phyloP scores from a whole-genome alignment of 192 early-diverging fungal genomes.

The Backusella mclennaniae region DNA sequence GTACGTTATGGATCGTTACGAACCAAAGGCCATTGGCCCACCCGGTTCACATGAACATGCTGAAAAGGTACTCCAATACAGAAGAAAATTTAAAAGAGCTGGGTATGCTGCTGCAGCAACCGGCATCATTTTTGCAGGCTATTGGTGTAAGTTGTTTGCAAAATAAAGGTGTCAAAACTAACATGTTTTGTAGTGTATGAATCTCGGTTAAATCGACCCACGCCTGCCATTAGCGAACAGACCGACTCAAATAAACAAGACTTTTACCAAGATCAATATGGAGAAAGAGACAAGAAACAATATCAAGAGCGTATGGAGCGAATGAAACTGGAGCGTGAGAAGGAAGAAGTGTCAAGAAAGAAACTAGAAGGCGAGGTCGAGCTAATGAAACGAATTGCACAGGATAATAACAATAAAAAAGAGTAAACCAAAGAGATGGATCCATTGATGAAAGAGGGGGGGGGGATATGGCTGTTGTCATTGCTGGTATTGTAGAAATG shows the following conservation, averaged over 20 bases:
- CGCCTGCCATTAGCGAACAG: slow-evolving; percentile 11
- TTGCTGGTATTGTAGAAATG: too few relatives aligned
- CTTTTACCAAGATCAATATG: slow-evolving; percentile 23
- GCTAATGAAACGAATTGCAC: neutral
- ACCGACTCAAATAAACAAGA: neutral
- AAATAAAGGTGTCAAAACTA: neutral
- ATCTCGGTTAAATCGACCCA: slow-evolving; percentile 7
- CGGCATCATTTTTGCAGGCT: slow-evolving; percentile 12
- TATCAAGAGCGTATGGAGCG: neutral
- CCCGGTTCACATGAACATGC: slow-evolving; percentile 9
- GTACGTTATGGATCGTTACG: slow-evolving; percentile 11
- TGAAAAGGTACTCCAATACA: neutral
- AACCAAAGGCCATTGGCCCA: slow-evolving; percentile 17
- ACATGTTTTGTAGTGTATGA: slow-evolving; percentile 19
- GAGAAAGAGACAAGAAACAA: neutral
- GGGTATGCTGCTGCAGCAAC: slow-evolving; percentile 8
- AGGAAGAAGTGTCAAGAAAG: neutral
- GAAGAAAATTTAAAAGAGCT: slow-evolving; percentile 3
- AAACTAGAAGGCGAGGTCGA: neutral
- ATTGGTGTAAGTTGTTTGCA: slow-evolving; percentile 2
- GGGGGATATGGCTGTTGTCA: too few relatives aligned
- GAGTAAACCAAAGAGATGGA: neutral
- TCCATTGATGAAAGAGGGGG: neutral
- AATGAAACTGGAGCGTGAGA: neutral
- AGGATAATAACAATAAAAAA: neutral